Percentiles rank a stretch among this genome's conserved stretches.
Conservation (phyloP, 495 filamentous ascomycete species). For the Talaromyces wortmannii region DNA sequence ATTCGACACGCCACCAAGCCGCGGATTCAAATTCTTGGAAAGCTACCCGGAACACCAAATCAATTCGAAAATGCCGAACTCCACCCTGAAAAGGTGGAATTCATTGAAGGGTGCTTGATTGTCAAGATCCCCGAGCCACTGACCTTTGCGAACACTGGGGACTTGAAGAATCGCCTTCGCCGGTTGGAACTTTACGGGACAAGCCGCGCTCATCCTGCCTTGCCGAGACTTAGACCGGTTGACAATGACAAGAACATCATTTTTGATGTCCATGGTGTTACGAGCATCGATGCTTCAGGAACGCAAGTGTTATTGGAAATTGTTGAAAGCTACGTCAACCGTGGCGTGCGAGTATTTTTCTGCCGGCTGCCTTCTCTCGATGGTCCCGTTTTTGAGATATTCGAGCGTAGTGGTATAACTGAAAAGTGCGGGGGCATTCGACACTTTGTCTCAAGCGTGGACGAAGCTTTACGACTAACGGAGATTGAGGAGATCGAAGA, state of each 20-base stretch:
- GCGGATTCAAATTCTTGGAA: constrained; percentile 93
- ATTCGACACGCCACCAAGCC: constrained; percentile 85
- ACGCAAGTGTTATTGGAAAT: constrained; percentile 90
- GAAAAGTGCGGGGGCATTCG: constrained; percentile 64
- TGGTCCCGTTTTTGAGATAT: constrained; percentile 61
- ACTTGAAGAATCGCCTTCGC: constrained; percentile 75
- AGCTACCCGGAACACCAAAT: constrained; percentile 66
- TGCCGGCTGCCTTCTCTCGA: constrained; percentile 61
- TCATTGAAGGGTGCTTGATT: constrained; percentile 86
- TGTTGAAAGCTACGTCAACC: constrained; percentile 63
- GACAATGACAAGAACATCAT: constrained; percentile 84
- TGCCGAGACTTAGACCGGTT: constrained; percentile 64
- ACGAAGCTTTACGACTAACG: constrained; percentile 73
- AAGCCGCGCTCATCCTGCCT: constrained; percentile 72
- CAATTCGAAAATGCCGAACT: constrained; percentile 87
- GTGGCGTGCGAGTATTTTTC: constrained; percentile 81
- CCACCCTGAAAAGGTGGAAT: constrained; percentile 68
- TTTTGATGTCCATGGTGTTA: constrained; percentile 95
- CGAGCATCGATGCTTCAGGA: constrained; percentile 84
- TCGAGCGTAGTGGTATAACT: constrained; percentile 77
- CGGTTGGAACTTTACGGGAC: constrained; percentile 86
- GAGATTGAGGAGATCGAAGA: constrained; percentile 50
- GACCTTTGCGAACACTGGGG: constrained; percentile 95
- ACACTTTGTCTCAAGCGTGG: constrained; percentile 77
- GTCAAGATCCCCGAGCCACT: constrained; percentile 96